These are phyloP conservation scores for Orbilia quercus DNA, from an alignment of 2,329 filamentous ascomycete species.

Conservation along the genomic window DNA sequence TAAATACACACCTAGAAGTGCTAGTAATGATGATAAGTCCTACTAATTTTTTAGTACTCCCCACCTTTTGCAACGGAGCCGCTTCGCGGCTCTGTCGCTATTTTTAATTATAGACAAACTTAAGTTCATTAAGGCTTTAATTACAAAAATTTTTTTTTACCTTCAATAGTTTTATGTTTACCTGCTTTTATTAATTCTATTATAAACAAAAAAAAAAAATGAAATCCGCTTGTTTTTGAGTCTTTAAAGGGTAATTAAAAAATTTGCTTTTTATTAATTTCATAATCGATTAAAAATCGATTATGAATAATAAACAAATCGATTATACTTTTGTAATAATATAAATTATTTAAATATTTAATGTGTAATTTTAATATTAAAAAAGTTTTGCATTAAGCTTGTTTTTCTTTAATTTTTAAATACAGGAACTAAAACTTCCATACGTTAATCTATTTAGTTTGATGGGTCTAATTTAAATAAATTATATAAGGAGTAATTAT, in stretches of 20 bases:
- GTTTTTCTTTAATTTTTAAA: too few relatives aligned
- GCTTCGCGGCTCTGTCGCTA: too few relatives aligned
- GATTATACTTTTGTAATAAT: slow-evolving; percentile 53
- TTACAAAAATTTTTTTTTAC: slow-evolving; percentile 5
- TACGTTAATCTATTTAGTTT: slow-evolving; percentile 7
- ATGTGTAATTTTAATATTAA: slow-evolving; percentile 2
- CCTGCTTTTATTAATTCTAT: slow-evolving; percentile 32
- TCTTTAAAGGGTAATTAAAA: neutral
- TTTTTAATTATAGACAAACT: neutral
- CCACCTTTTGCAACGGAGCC: too few relatives aligned
- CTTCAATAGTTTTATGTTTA: slow-evolving; percentile 47
- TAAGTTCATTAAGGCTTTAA: slow-evolving; percentile 4
- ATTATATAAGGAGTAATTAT: slow-evolving; percentile 5
- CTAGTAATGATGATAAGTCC: slow-evolving; percentile 5
- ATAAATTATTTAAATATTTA: slow-evolving; percentile 41
- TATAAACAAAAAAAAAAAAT: slow-evolving; percentile 7
- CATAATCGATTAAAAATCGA: slow-evolving; percentile 10
- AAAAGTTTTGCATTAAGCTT: slow-evolving; percentile 20
- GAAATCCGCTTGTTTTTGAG: too few relatives aligned
- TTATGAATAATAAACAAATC: slow-evolving; percentile 12
- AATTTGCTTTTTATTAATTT: slow-evolving; percentile 10
- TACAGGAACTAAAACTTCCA: too few relatives aligned
- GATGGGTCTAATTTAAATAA: slow-evolving; percentile 31
- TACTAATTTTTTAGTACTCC: slow-evolving; percentile 5
- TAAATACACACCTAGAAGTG: neutral